Percentiles rank a stretch among this genome's conserved stretches.
Evolutionary conservation across 345 rosid species (phyloP).

Genomic region (Camelina sativa): DNA sequence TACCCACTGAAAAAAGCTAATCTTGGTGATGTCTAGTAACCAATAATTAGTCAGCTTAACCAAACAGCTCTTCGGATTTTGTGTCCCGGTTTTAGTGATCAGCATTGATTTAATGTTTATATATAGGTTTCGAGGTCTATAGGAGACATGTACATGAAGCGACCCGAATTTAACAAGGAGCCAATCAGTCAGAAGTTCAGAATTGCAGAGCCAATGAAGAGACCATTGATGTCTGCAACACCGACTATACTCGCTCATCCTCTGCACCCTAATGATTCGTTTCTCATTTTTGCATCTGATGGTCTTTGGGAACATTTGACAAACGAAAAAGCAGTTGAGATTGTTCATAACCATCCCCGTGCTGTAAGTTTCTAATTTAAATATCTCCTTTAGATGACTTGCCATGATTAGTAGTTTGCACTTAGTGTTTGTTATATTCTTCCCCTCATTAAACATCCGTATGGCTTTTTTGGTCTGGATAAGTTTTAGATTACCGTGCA

Average conservation of each 20-base stretch:
- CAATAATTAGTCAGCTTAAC: not conserved
- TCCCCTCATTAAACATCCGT: not conserved
- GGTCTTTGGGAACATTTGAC: slow-evolving; percentile 96
- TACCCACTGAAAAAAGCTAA: not conserved
- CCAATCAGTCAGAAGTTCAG: slow-evolving; percentile 73
- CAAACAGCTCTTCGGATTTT: not conserved
- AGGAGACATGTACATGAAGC: slow-evolving; percentile 88
- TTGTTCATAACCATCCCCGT: slow-evolving; percentile 74
- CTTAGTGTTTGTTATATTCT: not conserved
- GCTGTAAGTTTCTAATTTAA: slow-evolving; percentile 61
- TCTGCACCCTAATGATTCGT: slow-evolving; percentile 79
- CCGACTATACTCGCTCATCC: slow-evolving; percentile 70
- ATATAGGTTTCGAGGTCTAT: slow-evolving; percentile 88
- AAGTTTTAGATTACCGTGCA: not conserved
- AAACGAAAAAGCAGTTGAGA: slow-evolving; percentile 86
- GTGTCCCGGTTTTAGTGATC: not conserved
- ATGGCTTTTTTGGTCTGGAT: not conserved
- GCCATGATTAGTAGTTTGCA: not conserved
- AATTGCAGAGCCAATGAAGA: slow-evolving; percentile 72
- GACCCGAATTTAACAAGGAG: slow-evolving; percentile 63
- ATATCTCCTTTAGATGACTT: not conserved
- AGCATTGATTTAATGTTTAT: slow-evolving; percentile 6
- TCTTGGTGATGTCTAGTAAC: not conserved
- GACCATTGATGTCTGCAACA: slow-evolving; percentile 75
- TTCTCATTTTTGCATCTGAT: slow-evolving; percentile 95